Evolutionary conservation across 306 rosid species (phyloP), one percentile per base, ranked within the genome.

Genomic region (Bauhinia variegata): DNA sequence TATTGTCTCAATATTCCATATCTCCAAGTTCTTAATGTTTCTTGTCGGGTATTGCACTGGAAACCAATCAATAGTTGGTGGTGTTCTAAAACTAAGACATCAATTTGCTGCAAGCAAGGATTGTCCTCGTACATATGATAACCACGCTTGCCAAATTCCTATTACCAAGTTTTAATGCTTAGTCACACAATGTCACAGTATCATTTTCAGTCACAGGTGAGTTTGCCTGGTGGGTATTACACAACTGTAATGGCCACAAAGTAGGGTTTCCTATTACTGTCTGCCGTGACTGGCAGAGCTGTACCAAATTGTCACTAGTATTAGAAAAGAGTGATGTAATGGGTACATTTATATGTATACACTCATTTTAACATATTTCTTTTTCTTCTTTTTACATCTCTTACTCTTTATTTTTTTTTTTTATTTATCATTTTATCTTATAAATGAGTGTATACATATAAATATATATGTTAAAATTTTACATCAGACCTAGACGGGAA

Each of bases 21-120:
- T 83, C 68, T 91, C 87, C 7, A 91, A 91, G 0, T 87, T 65
- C 85, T 82, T 78, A n/a, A n/a, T n/a, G 41, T 88, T 80, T 67
- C 96, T 81, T 0, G 82, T 88, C 0, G 95, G 97, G 41, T 91
- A 91, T 8, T 87, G 76, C 58, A 44, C 70, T 0, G 7, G 38
- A 38, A 91, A 91, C 95, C 97, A 91, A 3, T 63, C 71, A 0
- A 76, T 75, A n/a, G n/a, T n/a, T n/a, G n/a, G n/a, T n/a, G n/a
- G 53, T 60, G 54, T 60, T 64, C 9, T 57, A 54, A 70, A 65
- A 46, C 70, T n/a, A n/a, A n/a, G n/a, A n/a, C n/a, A 68, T 66
- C 39, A 71, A 61, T 42, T 2, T 51, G 30, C n/a, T n/a, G n/a
- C n/a, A 65, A 73, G 49, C 41, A 46, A 70, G 39, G 52, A 52